Evolutionary conservation across 2,329 filamentous ascomycete genomes (phyloP).

Genomic region (Fusarium xyrophilum): DNA sequence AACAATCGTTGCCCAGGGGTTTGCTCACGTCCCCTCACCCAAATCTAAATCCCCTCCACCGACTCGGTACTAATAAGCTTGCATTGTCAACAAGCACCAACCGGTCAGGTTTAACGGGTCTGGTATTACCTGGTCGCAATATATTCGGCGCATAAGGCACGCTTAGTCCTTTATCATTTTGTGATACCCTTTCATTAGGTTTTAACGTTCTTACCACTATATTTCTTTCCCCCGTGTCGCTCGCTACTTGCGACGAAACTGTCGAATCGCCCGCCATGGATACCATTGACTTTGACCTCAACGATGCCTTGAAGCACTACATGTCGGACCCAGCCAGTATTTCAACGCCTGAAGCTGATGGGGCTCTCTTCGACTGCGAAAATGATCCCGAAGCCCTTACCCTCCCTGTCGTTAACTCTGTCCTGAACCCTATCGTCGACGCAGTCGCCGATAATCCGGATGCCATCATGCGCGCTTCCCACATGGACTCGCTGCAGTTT

Average conservation of each 20-base stretch:
- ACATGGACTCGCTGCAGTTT: conserved; percentile 94
- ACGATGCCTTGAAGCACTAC: conserved; percentile 94
- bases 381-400: conserved; percentile 86
- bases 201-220: conserved; percentile 8
- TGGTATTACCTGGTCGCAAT: conserved; percentile 10
- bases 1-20: conserved; percentile 43
- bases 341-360: conserved; percentile 83
- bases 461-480: conserved; percentile 76
- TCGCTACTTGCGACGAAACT: conserved; percentile 30
- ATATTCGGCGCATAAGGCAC: conserved; percentile 4
- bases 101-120: conserved; percentile 27
- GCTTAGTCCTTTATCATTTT: neutral
- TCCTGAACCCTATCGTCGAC: conserved; percentile 91
- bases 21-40: conserved; percentile 21
- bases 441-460: conserved; percentile 91
- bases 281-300: conserved; percentile 90
- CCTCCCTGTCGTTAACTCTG: conserved; percentile 76
- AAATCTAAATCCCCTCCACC: conserved; percentile 25
- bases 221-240: conserved; percentile 12
- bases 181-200: conserved; percentile 28
- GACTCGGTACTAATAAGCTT: conserved; percentile 5
- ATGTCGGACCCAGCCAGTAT: conserved; percentile 90
- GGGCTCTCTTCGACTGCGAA: conserved; percentile 87
- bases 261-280: conserved; percentile 59
- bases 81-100: conserved; percentile 25